Evolutionary conservation across 208 protist species (phyloP), one percentile per base, ranked within the genome.

Genomic region (Trypanosoma boissoni): DNA sequence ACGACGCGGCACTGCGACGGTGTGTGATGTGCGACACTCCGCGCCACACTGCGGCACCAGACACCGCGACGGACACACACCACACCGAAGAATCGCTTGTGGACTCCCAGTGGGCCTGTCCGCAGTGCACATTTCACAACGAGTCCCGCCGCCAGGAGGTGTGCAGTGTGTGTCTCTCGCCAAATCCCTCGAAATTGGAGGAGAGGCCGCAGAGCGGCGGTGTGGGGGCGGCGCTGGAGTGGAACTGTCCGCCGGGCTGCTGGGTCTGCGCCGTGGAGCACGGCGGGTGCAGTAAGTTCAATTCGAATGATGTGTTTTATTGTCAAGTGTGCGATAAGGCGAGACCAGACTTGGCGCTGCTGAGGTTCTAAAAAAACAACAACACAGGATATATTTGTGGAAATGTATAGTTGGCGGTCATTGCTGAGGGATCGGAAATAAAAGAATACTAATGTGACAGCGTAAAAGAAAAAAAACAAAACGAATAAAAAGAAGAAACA

Each of bases 211-310:
- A 57, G 3, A 56, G 24, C 23, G 31, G 26, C 26, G 24, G 53
- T 0, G 23, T 48, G 10, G 37, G 55, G 31, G 20, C 10, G 27
- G 31, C 45, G 58, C 53, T 27, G 27, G 45, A n/a, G 32, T 80
- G 79, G 55, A 70, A 81, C 31, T 88, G 79, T 51, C 86, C 86
- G 10, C 71, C 78, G 50, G 86, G 83, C 24, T 84, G 90, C 51
- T 93, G 86, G 86, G 67, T 76, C 20, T 93, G 86, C 79, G 75
- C 75, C 18, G 79, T 87, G 53, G 86, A 93, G 67, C 65, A 86
- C 37, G 86, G 86, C 32, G 86, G 86, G n/a, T 93, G 86, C 64
- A 88, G 75, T 56, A 90, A 86, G 73, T 91, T 89, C 61, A 93
- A 93, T 51, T 65, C 83, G 10, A 91, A 90, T 48, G 48, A 58